These are phyloP conservation scores for Cercophora sp. DNA, from an alignment of 495 filamentous ascomycete genomes.

Conservation along the genomic window DNA sequence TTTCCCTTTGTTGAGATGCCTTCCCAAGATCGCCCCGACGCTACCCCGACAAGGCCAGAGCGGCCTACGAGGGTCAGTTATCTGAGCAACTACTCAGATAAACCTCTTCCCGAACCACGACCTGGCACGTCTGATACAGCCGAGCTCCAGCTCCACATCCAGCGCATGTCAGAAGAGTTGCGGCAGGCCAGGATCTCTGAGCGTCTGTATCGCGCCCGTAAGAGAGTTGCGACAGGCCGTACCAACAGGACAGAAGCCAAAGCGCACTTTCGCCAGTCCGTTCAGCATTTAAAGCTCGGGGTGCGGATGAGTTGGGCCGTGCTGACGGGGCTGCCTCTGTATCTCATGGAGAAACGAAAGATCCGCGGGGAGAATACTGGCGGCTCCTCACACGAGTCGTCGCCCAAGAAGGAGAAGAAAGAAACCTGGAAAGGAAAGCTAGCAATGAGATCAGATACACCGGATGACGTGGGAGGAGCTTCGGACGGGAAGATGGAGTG, in stretches of 20 bases:
- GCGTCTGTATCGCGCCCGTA: constrained; percentile 24
- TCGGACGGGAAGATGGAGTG: background rate
- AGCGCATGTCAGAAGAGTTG: constrained; percentile 21
- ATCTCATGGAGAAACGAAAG: constrained; percentile 20
- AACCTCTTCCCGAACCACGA: constrained; percentile 14
- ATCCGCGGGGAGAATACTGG: background rate
- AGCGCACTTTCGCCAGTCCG: constrained; percentile 22
- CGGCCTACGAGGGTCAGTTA: background rate
- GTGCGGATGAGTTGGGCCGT: constrained; percentile 14
- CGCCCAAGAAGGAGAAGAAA: background rate
- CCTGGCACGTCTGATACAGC: constrained; percentile 30
- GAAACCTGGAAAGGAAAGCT: background rate
- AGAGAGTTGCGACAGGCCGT: constrained; percentile 25
- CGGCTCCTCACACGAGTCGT: background rate
- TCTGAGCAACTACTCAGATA: constrained; percentile 6
- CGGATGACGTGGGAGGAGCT: background rate
- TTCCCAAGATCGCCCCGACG: background rate
- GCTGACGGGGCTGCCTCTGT: constrained; percentile 15
- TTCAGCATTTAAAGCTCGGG: constrained; percentile 22
- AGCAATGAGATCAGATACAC: background rate
- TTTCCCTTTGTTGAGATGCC: background rate
- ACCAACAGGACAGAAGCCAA: constrained; percentile 23
- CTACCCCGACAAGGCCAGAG: background rate
- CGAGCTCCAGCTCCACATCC: constrained; percentile 24
- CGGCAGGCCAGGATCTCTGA: constrained; percentile 26